These are phyloP conservation scores for Tricladium varicosporioides DNA, from an alignment of 2,329 filamentous ascomycete species.

Conservation along the genomic window DNA sequence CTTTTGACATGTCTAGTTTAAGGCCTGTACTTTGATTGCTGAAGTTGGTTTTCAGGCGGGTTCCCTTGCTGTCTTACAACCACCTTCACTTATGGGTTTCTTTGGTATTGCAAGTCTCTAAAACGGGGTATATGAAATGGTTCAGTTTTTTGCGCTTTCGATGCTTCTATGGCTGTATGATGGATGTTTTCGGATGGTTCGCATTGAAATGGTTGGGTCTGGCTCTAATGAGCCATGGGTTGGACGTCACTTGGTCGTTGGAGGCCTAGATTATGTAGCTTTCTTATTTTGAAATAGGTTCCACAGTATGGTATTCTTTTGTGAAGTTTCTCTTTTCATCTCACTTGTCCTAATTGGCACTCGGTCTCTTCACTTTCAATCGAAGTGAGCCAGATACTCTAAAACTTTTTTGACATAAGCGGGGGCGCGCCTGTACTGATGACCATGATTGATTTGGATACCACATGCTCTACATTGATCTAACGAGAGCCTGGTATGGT, in stretches of 20 bases:
- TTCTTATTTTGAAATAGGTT: not conserved
- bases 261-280: not conserved
- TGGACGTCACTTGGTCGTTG: not conserved
- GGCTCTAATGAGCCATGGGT: not conserved
- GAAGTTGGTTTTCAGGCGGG: not conserved
- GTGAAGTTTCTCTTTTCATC: no score
- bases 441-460: no score
- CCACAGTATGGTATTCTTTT: no score
- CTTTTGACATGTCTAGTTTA: not conserved
- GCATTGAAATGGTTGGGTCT: not conserved
- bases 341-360: no score
- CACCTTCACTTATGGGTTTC: not conserved
- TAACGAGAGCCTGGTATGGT: no score
- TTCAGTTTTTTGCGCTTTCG: conserved; percentile 2
- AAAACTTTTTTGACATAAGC: no score
- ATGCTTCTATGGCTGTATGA: conserved; percentile 7
- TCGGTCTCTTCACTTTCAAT: no score
- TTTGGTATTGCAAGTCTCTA: not conserved
- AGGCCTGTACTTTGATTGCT: not conserved
- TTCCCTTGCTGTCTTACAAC: not conserved
- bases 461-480: no score
- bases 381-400: no score
- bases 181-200: not conserved
- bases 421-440: no score
- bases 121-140: not conserved